Base-by-base conservation (phyloP, 2,329 filamentous ascomycete species). In the Colletotrichum sublineola region DNA sequence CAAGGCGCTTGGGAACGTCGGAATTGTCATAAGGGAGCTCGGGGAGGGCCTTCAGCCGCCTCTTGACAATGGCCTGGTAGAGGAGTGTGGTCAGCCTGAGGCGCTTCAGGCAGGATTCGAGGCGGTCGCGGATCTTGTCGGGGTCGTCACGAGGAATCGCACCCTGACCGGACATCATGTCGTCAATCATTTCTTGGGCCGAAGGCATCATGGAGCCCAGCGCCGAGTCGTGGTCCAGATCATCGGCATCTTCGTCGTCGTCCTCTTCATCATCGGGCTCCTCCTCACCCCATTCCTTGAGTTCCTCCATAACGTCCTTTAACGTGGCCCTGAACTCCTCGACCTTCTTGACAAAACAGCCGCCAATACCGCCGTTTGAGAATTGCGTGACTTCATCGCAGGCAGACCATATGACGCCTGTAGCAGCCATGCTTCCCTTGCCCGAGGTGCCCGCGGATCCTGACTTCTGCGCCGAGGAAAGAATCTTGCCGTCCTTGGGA, bases 231-330 rank as follows among this genome's bases (percentile, higher is more conserved):
- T 89, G 80, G n/a, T 82, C 80, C 29, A 79, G 77, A 24, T 78
- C 79, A 6, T 80, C 80, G 24, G 80, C 84, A 29, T 84, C 85
- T n/a, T 84, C 85, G n/a, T 84, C 80, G 33, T 82, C 84, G 33
- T 88, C 86, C 0, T 87, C 84, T 18, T 88, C 87, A 1, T 90
- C 90, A 0, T 90, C 90, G 0, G 88, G 87, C 12, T 89, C 88
- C 77, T 94, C 92, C 1, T 94, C 93, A 29, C 92, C 90, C 94
- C 95, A 98, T 76, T 96, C 94, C 79, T 94, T 94, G 75, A 98
- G 81, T 82, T 98, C 96, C 74, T 93, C 90, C 76, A 97, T 89
- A 0, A 94, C 93, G 83, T 98, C 96, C 76, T 93, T 89, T 33
- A 98, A 84, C 2, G 93, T 89, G 68, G 93, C 93, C 52, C 90